These are phyloP conservation scores for Pharus latifolius DNA, from an alignment of 176 grass and related monocot species.

Conservation along the genomic window DNA sequence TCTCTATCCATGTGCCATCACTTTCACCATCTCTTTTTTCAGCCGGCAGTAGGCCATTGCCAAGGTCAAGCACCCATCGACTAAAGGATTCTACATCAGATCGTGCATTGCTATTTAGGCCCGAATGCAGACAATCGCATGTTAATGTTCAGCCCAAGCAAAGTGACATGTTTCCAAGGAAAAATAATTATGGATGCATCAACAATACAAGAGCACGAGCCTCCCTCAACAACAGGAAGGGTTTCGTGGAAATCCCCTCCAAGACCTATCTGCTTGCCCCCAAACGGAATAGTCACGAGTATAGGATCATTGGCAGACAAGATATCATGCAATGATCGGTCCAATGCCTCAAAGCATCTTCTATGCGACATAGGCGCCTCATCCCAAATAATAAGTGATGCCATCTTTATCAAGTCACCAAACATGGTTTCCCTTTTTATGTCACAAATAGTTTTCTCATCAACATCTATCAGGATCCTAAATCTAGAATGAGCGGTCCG, in stretches of 20 bases:
- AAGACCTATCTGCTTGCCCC: background rate
- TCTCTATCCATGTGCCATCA: background rate
- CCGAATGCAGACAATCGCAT: background rate
- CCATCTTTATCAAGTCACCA: background rate
- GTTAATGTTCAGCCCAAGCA: background rate
- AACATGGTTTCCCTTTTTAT: background rate
- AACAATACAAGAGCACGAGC: background rate
- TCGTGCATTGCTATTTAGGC: background rate
- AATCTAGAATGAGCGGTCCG: slow-evolving; percentile 3
- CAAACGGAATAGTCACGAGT: background rate
- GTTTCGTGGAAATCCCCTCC: background rate
- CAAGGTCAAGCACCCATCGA: background rate
- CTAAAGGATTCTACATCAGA: background rate
- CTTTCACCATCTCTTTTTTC: background rate
- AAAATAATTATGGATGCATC: background rate
- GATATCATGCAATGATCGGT: background rate
- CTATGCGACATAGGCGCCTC: background rate
- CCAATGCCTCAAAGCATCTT: background rate
- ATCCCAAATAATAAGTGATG: background rate
- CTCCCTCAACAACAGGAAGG: background rate
- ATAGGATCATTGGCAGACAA: background rate
- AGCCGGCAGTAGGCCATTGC: background rate
- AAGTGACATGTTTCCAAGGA: background rate
- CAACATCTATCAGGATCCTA: slow-evolving; percentile 1
- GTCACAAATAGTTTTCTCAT: background rate